Evolutionary conservation across 2,329 filamentous ascomycete genomes (phyloP).

Genomic region (Mollisiaceae sp.): DNA sequence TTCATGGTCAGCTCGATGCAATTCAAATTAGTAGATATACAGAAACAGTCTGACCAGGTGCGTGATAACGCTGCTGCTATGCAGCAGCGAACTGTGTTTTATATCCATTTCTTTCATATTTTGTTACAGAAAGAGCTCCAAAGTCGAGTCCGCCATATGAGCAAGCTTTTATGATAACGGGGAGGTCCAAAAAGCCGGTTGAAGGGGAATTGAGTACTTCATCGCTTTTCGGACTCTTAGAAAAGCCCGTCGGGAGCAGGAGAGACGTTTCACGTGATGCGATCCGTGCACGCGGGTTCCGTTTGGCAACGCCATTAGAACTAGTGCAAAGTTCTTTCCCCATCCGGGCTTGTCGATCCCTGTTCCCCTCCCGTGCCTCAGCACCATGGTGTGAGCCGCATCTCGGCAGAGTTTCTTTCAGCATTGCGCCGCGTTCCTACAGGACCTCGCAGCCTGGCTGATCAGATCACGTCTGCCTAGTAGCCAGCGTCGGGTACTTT

Average conservation of each 20-base stretch:
- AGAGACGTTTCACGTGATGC: neutral
- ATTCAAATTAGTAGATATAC: neutral
- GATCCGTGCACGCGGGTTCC: neutral
- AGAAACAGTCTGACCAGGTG: neutral
- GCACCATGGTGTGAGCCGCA: neutral
- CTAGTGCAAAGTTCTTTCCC: too few species aligned
- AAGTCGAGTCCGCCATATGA: neutral
- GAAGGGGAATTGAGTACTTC: neutral
- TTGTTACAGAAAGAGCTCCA: neutral
- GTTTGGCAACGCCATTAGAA: too few species aligned
- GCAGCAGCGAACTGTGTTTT: constrained; percentile 1
- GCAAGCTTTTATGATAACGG: neutral
- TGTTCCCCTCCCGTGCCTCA: neutral
- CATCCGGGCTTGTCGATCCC: neutral
- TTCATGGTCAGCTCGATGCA: neutral
- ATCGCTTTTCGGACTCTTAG: constrained; percentile 15
- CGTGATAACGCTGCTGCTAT: neutral
- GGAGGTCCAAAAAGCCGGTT: constrained; percentile 9
- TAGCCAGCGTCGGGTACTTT: too few species aligned
- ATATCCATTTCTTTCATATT: constrained; percentile 13
- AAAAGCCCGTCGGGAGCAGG: constrained; percentile 1
- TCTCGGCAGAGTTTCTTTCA: neutral
- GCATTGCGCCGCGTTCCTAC: too few species aligned
- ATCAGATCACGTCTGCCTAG: too few species aligned
- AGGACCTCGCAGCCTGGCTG: too few species aligned